Evolutionary conservation across 495 filamentous ascomycete genomes (phyloP), one percentile per base, ranked within the genome.

Genomic region (Barbatosphaeria neglecta): DNA sequence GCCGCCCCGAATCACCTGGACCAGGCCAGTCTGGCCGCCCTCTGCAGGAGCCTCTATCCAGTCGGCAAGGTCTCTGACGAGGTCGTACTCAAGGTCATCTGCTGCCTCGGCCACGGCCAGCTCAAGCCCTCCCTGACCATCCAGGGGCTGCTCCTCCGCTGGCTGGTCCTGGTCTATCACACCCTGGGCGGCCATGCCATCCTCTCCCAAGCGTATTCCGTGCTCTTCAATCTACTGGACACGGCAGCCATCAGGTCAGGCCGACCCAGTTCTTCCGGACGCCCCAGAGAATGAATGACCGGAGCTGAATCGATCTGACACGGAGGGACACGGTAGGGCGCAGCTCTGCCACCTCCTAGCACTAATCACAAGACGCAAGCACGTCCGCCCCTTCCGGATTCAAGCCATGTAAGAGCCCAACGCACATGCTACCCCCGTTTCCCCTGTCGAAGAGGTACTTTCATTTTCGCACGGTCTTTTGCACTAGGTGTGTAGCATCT

Each of bases 331-430:
- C n/a, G n/a, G n/a, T n/a, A n/a, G 78, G 48, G 66, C 77, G 10
- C 70, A 76, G 44, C 47, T 93, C 44, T 94, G 89, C 54, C 84
- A 92, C 63, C 64, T 95, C n/a, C 74, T 95, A 18, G 85, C 87
- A 9, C 63, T 86, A 11, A 76, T 92, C 31, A 95, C 89, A 18
- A 70, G 85, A 39, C 80, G 88, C n/a, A 88, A 84, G 54, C 87
- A 95, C 63, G 88, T 95, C 33, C 79, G 81, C 49, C 86, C 87
- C 3, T 90, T 87, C 54, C 69, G 89, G 45, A 89, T 95, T 25
- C 88, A 94, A 52, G 67, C 78, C 38, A 66, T 95, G 70, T 90
- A 72, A 69, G 86, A 78, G 11, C 22, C 7, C 3, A 35, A 33
- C 7, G 4, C 18, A 27, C 23, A n/a, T 9, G 10, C 18, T 10